Evolutionary conservation across 805 yeast genomes (phyloP).

Genomic region (Jamesozyma rosinii): DNA sequence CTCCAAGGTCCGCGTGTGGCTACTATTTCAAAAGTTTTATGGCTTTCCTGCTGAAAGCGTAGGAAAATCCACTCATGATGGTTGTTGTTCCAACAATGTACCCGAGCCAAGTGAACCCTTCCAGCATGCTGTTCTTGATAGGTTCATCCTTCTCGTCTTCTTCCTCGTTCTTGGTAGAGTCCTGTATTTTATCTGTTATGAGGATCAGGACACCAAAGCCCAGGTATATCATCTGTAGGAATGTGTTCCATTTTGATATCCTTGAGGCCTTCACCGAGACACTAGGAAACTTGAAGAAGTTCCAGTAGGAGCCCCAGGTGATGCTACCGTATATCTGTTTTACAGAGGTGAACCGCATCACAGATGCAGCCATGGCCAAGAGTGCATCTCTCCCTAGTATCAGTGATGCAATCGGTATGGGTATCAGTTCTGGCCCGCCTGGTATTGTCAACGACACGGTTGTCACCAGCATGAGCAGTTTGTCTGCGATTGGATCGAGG

Average conservation of each 20-base stretch:
- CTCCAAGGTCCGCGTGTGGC: background rate
- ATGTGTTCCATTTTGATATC: constrained; percentile 83
- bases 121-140: background rate
- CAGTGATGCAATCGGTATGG: constrained; percentile 53
- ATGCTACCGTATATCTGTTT: constrained; percentile 13
- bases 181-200: constrained; percentile 8
- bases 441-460: constrained; percentile 61
- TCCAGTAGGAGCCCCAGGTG: constrained; percentile 64
- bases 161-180: constrained; percentile 2
- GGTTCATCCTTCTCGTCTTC: background rate
- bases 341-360: constrained; percentile 56
- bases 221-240: constrained; percentile 82
- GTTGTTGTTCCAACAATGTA: constrained; percentile 63
- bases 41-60: constrained; percentile 61
- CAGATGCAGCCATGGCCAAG: constrained; percentile 62
- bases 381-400: constrained; percentile 79
- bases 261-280: constrained; percentile 83
- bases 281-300: constrained; percentile 60
- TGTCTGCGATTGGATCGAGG: constrained; percentile 93
- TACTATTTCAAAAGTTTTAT: constrained; percentile 26
- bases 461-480: constrained; percentile 75
- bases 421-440: constrained; percentile 51
- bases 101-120: constrained; percentile 32
- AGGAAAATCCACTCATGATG: constrained; percentile 65
- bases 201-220: constrained; percentile 47